Base-by-base conservation (phyloP, 257 asterid genomes). In the Ilex aquifolium region DNA sequence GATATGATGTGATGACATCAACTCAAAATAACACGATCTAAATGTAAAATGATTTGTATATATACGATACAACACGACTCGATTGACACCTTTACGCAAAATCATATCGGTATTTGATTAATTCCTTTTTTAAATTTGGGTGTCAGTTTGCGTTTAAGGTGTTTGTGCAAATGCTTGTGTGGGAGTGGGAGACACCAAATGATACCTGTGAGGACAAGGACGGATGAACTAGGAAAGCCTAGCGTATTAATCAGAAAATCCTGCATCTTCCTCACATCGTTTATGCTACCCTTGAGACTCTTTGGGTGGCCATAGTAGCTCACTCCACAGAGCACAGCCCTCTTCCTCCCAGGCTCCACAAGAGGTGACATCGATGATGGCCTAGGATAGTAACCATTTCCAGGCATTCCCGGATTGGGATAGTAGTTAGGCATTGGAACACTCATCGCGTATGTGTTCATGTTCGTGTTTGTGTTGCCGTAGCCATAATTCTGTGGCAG, bases 301-400 rank as follows among this genome's bases (percentile, higher is more conserved):
- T 76, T 83, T 30, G 57, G 60, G 64, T 79, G 79, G 5, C 82
- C 81, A 62, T 71, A 69, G 77, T 86, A 89, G 72, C 69, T 81
- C 44, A 89, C 74, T 61, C 95, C 97, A 30, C 93, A 82, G 15
- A 86, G 71, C 72, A 89, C 65, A 21, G 97, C 95, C 36, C 85
- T 80, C 69, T 76, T 89, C 66, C 71, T 68, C 51, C 85, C 82
- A 59, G 76, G 80, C 40, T 72, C 69, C 13, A 65, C 59, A 17
- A 82, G 79, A 40, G 72, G 74, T 7, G 17, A 50, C 29, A 63
- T 54, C 32, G 64, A 84, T 56, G 63, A 6, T 21, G 57, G 57
- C 31, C 5, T 10, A 2, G 29, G 57, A 14, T 10, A 46, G n/a
- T 10, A 14, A 46, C 52, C 52, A 46, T 10, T 10, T 3, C 52